phyloP scores from a whole-genome alignment of 768 basidiomycete genomes.

The Albatrellus ellisii region DNA sequence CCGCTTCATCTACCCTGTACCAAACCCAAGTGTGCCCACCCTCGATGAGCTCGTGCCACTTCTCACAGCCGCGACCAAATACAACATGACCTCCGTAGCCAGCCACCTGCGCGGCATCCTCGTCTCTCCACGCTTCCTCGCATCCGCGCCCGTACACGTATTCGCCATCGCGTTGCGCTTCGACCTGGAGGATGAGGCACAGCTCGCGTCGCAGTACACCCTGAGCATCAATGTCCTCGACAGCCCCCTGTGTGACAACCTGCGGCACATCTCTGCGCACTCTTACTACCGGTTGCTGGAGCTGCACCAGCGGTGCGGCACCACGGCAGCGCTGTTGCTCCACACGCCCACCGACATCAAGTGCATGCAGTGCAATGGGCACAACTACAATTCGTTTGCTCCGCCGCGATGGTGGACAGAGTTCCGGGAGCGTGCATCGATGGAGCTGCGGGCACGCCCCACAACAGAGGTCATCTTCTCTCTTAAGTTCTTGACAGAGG shows the following conservation, averaged over 20 bases:
- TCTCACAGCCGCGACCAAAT: slow-evolving; percentile 46
- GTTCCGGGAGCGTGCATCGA: slow-evolving; percentile 41
- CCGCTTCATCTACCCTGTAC: slow-evolving; percentile 48
- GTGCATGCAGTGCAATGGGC: slow-evolving; percentile 61
- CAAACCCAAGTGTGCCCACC: slow-evolving; percentile 34
- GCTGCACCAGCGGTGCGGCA: slow-evolving; percentile 41
- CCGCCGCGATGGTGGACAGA: slow-evolving; percentile 61
- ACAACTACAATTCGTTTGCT: slow-evolving; percentile 28
- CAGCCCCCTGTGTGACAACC: slow-evolving; percentile 44
- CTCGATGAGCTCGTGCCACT: slow-evolving; percentile 41
- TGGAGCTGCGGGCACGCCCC: slow-evolving; percentile 43
- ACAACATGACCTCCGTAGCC: slow-evolving; percentile 40
- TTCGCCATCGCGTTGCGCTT: slow-evolving; percentile 61
- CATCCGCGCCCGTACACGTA: slow-evolving; percentile 39
- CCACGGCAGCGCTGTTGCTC: slow-evolving; percentile 35
- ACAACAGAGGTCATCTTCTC: slow-evolving; percentile 48
- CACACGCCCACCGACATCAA: slow-evolving; percentile 34
- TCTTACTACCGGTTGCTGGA: slow-evolving; percentile 52
- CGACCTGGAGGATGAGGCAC: slow-evolving; percentile 50
- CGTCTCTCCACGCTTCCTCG: slow-evolving; percentile 34
- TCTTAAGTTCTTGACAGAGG: slow-evolving; percentile 42
- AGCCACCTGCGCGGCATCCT: slow-evolving; percentile 37
- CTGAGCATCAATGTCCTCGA: slow-evolving; percentile 40
- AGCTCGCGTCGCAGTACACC: slow-evolving; percentile 45
- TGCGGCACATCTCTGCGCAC: slow-evolving; percentile 53